These are phyloP conservation scores for Physcomitrium patens DNA, from an alignment of 225 moss, liverwort and hornwort genomes.

Conservation along the genomic window DNA sequence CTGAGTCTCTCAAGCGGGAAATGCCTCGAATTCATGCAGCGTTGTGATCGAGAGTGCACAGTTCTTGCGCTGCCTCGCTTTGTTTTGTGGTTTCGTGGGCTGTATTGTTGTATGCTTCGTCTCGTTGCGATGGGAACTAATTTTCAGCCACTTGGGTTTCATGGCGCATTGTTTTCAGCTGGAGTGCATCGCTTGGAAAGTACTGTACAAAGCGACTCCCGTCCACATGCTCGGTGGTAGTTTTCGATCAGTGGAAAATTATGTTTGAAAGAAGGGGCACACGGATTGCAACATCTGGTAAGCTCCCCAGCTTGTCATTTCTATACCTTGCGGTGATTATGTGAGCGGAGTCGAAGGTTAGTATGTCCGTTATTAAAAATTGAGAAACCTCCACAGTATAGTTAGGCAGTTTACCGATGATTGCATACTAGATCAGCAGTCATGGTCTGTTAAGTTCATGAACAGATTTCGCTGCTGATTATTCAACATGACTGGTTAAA, in stretches of 20 bases:
- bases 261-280: constrained; percentile 58
- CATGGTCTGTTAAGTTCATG: not conserved
- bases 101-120: constrained; percentile 1
- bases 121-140: constrained; percentile 16
- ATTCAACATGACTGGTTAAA: not conserved
- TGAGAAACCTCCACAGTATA: not conserved
- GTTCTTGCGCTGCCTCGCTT: constrained; percentile 15
- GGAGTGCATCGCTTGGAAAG: constrained; percentile 62
- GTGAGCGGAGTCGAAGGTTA: not conserved
- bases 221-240: constrained; percentile 52
- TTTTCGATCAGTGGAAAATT: constrained; percentile 64
- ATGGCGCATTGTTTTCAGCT: constrained; percentile 41
- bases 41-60: constrained; percentile 12
- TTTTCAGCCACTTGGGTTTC: constrained; percentile 13
- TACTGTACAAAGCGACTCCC: constrained; percentile 56
- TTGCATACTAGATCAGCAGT: constrained; percentile 10
- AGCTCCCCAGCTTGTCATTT: constrained; percentile 23
- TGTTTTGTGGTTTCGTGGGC: not conserved
- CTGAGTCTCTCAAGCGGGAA: constrained; percentile 5
- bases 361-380: not conserved
- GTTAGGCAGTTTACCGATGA: constrained; percentile 4
- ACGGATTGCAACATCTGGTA: constrained; percentile 50
- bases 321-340: constrained; percentile 10
- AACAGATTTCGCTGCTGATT: constrained; percentile 7
- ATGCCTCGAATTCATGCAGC: constrained; percentile 16